These are phyloP conservation scores for Yarrowia deformans DNA, from an alignment of 805 yeast species.

Conservation along the genomic window DNA sequence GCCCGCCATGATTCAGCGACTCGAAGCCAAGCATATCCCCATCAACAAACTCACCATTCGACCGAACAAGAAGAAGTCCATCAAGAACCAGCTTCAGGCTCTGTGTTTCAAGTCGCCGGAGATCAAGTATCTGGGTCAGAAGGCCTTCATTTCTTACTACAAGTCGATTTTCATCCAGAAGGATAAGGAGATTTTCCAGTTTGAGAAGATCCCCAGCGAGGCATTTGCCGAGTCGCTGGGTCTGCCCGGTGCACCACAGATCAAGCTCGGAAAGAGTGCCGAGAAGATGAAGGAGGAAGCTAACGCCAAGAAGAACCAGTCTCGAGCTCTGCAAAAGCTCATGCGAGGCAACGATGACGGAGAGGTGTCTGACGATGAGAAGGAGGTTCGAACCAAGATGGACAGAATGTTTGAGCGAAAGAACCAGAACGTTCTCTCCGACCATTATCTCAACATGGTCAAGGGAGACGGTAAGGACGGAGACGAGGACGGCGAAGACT, in stretches of 20 bases:
- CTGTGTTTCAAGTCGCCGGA: conserved; percentile 91
- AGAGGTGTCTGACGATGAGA: conserved; percentile 51
- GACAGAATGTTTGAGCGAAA: conserved; percentile 95
- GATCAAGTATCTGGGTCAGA: conserved; percentile 90
- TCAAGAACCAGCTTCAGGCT: conserved; percentile 84
- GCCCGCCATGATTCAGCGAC: conserved; percentile 70
- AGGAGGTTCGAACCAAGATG: conserved; percentile 79
- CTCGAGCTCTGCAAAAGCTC: conserved; percentile 70
- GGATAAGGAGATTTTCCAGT: conserved; percentile 84
- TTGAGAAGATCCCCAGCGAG: conserved; percentile 79
- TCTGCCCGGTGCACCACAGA: conserved; percentile 94
- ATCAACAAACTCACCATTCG: conserved; percentile 77
- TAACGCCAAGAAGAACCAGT: conserved; percentile 74
- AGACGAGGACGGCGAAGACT: conserved; percentile 69
- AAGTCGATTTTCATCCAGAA: conserved; percentile 84
- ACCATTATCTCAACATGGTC: conserved; percentile 81
- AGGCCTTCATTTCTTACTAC: conserved; percentile 91
- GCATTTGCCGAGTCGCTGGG: conserved; percentile 88
- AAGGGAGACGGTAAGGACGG: conserved; percentile 53
- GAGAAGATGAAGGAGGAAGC: conserved; percentile 58
- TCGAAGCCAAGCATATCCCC: conserved; percentile 69
- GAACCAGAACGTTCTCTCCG: conserved; percentile 90
- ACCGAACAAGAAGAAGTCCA: conserved; percentile 73
- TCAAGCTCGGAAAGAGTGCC: conserved; percentile 62
- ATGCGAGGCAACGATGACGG: conserved; percentile 73